Evolutionary conservation across 2,329 filamentous ascomycete species (phyloP).

Genomic region (Colletotrichum sp.): DNA sequence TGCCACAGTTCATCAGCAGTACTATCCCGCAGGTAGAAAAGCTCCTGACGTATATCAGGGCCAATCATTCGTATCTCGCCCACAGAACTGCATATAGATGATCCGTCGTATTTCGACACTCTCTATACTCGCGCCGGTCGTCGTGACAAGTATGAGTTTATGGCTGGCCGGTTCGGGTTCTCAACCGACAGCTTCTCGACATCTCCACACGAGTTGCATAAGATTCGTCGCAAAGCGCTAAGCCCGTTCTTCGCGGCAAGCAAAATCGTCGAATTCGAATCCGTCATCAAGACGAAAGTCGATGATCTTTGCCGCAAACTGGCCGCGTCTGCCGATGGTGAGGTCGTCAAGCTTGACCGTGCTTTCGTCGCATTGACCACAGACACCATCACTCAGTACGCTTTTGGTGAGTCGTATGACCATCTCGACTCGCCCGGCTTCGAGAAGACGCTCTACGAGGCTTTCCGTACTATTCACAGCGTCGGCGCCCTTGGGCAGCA

Average conservation of each 20-base stretch:
- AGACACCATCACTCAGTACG: constrained; percentile 42
- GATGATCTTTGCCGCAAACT: constrained; percentile 31
- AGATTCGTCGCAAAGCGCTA: constrained; percentile 36
- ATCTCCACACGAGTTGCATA: constrained; percentile 36
- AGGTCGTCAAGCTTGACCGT: constrained; percentile 24
- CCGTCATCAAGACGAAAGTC: constrained; percentile 29
- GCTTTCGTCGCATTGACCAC: constrained; percentile 34
- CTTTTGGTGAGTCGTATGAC: constrained; percentile 36
- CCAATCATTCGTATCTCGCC: constrained; percentile 44
- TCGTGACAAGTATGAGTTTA: constrained; percentile 7
- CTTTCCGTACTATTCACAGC: constrained; percentile 27
- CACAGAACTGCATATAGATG: constrained; percentile 30
- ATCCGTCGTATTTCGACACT: constrained; percentile 29
- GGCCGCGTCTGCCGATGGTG: constrained; percentile 14
- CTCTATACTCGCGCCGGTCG: constrained; percentile 21
- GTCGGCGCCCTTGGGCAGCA: constrained; percentile 28
- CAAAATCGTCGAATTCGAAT: constrained; percentile 7
- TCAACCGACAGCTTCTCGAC: constrained; percentile 31
- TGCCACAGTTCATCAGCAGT: not conserved
- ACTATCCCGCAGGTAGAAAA: not conserved
- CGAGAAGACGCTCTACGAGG: constrained; percentile 26
- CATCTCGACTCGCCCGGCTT: constrained; percentile 34
- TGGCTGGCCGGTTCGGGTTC: constrained; percentile 9
- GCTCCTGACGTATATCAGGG: constrained; percentile 17
- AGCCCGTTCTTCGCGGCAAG: constrained; percentile 31